A percentile compares a stretch with the other conserved stretches of the same genome.
Conservation (phyloP, 2,329 filamentous ascomycete genomes). For the Trichoderma afroharzianum region DNA sequence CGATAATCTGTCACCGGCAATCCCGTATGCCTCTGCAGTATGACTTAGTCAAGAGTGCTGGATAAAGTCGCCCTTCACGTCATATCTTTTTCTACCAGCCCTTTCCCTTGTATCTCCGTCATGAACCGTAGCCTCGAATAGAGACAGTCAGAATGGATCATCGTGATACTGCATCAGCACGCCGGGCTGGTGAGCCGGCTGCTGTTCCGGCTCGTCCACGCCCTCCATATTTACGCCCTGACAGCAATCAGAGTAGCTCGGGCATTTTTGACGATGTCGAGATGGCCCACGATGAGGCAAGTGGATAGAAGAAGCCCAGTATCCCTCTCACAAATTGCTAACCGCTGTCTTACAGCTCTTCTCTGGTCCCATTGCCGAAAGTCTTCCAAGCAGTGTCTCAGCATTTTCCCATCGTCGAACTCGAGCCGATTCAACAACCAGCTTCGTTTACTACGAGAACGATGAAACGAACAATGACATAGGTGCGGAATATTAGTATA, state of each 20-base stretch:
- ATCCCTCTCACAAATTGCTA: conserved; percentile 14
- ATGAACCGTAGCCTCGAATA: conserved; percentile 13
- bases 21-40: neutral
- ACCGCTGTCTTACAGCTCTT: conserved; percentile 57
- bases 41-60: neutral
- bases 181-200: conserved; percentile 21
- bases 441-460: conserved; percentile 79
- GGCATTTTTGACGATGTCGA: conserved; percentile 95
- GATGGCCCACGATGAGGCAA: conserved; percentile 93
- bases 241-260: conserved; percentile 67
- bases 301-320: conserved; percentile 1
- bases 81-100: neutral
- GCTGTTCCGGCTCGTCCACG: conserved; percentile 23
- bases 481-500: neutral
- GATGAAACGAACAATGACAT: conserved; percentile 38
- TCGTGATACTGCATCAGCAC: conserved; percentile 23
- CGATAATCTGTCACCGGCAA: neutral
- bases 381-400: conserved; percentile 89
- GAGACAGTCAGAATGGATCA: conserved; percentile 24
- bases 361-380: conserved; percentile 89
- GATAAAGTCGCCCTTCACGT: neutral
- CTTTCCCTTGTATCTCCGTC: neutral
- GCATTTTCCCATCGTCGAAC: conserved; percentile 81
- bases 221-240: conserved; percentile 56
- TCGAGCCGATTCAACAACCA: conserved; percentile 79